Percentiles rank a stretch among this genome's conserved stretches.
Conservation (phyloP, 495 filamentous ascomycete species). For the Lophiotrema nucula region DNA sequence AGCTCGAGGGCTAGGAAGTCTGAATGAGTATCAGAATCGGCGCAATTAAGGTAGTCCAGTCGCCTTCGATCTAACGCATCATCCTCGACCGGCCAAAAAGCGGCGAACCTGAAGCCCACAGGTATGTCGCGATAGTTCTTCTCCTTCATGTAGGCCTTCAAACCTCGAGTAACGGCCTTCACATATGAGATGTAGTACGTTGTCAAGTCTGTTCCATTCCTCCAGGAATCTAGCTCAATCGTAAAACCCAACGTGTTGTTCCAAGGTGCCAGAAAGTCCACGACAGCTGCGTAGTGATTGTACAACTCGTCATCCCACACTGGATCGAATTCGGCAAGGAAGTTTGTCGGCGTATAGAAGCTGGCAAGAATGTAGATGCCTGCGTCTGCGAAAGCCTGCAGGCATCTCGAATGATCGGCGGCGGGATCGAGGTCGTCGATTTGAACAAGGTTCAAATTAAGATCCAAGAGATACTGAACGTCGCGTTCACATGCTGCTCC, state of each 20-base stretch:
- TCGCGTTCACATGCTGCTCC: neutral
- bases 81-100: neutral
- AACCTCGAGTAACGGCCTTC: neutral
- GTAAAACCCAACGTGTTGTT: neutral
- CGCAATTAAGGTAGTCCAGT: neutral
- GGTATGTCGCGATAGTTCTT: neutral
- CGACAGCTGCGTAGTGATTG: neutral
- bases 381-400: neutral
- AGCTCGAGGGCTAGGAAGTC: neutral
- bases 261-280: neutral
- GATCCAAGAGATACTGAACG: neutral
- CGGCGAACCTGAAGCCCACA: neutral
- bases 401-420: neutral
- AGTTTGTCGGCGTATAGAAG: no score
- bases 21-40: neutral
- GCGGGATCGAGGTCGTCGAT: neutral
- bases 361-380: neutral
- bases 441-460: neutral
- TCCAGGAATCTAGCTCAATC: neutral
- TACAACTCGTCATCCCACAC: neutral
- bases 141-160: neutral
- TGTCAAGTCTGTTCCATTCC: neutral
- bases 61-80: neutral
- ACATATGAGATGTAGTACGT: neutral
- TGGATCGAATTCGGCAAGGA: neutral